Percentiles rank a stretch among this genome's conserved stretches.
Conservation (phyloP, 139 green algal genomes). For the Dunaliella sp. region DNA sequence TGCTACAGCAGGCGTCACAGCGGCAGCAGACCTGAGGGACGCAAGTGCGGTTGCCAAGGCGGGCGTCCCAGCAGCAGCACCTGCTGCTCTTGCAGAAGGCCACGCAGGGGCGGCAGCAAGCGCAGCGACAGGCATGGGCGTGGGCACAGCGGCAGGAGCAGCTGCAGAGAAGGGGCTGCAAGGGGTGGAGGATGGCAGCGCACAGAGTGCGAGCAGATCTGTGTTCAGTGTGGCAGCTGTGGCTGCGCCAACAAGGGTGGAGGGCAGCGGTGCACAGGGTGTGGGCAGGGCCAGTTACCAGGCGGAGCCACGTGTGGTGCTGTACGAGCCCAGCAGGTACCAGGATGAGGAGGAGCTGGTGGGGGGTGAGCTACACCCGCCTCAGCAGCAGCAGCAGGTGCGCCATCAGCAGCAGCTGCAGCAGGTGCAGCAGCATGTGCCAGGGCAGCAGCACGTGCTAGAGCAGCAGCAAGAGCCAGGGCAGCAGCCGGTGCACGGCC, state of each 20-base stretch:
- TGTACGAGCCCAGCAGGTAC: conserved; percentile 9
- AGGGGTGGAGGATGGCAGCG: not conserved
- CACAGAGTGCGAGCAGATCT: not conserved
- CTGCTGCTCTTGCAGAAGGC: not conserved
- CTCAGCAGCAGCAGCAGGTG: conserved; percentile 2
- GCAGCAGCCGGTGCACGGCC: no score
- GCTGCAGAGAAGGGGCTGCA: no score
- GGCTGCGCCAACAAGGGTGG: not conserved
- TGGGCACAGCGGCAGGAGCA: not conserved
- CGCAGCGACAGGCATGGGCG: not conserved
- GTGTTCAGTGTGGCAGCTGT: no score
- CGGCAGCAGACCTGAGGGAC: no score
- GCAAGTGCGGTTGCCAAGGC: not conserved
- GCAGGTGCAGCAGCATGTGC: no score
- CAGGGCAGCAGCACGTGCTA: no score
- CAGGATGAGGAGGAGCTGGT: not conserved
- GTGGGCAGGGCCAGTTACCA: not conserved
- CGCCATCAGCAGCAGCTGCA: no score
- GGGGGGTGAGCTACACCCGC: not conserved
- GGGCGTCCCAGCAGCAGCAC: not conserved
- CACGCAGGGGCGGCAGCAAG: not conserved
- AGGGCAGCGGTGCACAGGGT: not conserved
- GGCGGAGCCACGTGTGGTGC: conserved; percentile 5
- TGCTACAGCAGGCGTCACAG: not conserved
- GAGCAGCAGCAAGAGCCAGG: no score